Evolutionary conservation across 441 rosid species (phyloP), one percentile per base, ranked within the genome.

Genomic region (Eugenia klotzschiana): DNA sequence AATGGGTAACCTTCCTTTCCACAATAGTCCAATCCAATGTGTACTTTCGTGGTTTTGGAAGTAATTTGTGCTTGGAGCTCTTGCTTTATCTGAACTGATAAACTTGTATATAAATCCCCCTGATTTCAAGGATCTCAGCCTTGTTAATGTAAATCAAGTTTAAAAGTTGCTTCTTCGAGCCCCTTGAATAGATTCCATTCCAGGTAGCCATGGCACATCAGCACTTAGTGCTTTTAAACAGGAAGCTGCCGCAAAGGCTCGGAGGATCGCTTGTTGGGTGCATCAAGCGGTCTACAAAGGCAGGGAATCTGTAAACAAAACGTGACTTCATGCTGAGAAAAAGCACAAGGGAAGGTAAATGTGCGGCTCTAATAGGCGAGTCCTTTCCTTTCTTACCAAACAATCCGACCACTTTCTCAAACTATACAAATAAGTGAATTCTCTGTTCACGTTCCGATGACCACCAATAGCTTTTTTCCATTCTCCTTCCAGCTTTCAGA

Each of bases 261-360:
- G 46, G 77, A 18, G 77, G 46, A 64, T 64, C 46, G 77, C 77
- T 64, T 64, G 77, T 40, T 64, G 77, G 77, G 43, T 64, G 43
- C 46, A 9, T 5, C 57, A 57, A 49, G 51, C 82, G 25, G 79
- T 82, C 9, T 16, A 7, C 43, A 80, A 87, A 81, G 49, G 33
- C 23, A 72, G 37, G 83, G 92, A 89, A 90, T 88, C 82, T 82
- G 54, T 50, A 82, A 89, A 89, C 87, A 87, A 89, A 89, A 98
- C 91, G 93, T 94, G 88, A 91, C 96, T 92, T 92, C 86, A 84
- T 79, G 86, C 83, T 86, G 86, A 86, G 90, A 73, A 89, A 88
- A 90, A 86, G 92, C 87, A 90, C 83, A 82, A 88, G 37, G 84
- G n/a, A 85, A 85, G 54, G 79, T 74, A 86, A 81, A 80, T 87